Conservation (phyloP, 1,284 basidiomycete species). For the Amylostereum chailletii region DNA sequence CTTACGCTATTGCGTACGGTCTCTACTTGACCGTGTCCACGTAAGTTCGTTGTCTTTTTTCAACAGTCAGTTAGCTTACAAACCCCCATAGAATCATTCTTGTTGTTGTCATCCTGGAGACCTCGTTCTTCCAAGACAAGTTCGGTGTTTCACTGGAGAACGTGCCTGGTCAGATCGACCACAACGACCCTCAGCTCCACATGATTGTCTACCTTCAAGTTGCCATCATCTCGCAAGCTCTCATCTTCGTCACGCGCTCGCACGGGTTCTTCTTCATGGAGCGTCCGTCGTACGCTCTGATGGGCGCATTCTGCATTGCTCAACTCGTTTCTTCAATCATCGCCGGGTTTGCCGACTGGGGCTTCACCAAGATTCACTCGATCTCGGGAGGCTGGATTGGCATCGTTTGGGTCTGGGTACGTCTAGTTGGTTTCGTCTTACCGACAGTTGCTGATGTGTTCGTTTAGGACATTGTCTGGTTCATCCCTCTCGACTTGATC, state of each 20-base stretch:
- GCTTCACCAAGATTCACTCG: conserved; percentile 72
- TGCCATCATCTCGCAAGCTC: conserved; percentile 95
- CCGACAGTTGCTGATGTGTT: conserved; percentile 1
- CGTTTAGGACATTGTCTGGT: conserved; percentile 84
- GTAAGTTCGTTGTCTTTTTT: conserved; percentile 30
- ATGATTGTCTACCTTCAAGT: conserved; percentile 85
- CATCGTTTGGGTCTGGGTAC: conserved; percentile 92
- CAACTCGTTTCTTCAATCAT: conserved; percentile 95
- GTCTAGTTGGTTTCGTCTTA: conserved; percentile 17
- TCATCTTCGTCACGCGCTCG: conserved; percentile 95
- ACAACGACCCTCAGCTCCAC: conserved; percentile 75
- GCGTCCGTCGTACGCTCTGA: conserved; percentile 83
- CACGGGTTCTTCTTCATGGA: conserved; percentile 99
- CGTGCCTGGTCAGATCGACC: conserved; percentile 29
- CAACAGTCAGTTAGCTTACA: conserved; percentile 13
- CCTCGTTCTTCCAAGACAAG: conserved; percentile 83
- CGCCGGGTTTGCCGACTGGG: conserved; percentile 87
- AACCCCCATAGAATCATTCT: conserved; percentile 52
- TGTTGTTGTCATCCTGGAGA: conserved; percentile 81
- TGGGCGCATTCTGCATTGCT: conserved; percentile 87
- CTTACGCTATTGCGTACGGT: conserved; percentile 92
- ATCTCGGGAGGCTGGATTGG: conserved; percentile 94
- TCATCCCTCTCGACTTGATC: conserved; percentile 89
- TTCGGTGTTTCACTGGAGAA: conserved; percentile 65
- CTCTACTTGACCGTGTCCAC: conserved; percentile 88